Percentiles rank a stretch among this genome's conserved stretches.
Conservation (phyloP, 2,329 filamentous ascomycete species). For the Bertia moriformis region DNA sequence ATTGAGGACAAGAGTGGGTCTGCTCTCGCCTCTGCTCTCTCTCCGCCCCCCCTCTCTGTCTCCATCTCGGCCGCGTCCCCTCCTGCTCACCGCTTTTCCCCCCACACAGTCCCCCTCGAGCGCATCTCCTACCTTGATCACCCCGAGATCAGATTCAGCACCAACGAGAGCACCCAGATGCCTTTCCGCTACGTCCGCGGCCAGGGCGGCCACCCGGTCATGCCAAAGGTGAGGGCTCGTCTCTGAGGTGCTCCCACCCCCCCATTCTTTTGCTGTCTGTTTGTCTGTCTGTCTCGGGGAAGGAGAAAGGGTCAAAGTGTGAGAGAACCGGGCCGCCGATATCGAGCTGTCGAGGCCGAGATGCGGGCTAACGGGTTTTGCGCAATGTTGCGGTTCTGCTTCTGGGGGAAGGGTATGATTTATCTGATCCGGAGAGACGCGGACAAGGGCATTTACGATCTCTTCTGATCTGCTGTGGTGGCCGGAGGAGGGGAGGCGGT, state of each 20-base stretch:
- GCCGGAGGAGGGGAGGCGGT: no score
- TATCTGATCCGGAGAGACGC: slow-evolving; percentile 87
- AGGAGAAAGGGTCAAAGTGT: not conserved
- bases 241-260: no score
- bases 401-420: slow-evolving; percentile 62
- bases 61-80: not conserved
- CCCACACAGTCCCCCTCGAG: slow-evolving; percentile 59
- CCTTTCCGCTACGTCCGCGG: slow-evolving; percentile 88
- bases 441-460: slow-evolving; percentile 77
- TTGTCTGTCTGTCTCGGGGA: slow-evolving; percentile 1
- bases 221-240: slow-evolving; percentile 62
- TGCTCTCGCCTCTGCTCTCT: slow-evolving; percentile 1
- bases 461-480: no score
- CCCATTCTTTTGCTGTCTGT: no score
- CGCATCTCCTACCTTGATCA: slow-evolving; percentile 73
- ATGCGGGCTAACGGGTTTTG: not conserved
- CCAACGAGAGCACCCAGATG: slow-evolving; percentile 92
- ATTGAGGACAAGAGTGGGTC: slow-evolving; percentile 65
- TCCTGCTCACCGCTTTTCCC: no score
- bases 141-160: slow-evolving; percentile 77
- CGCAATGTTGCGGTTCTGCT: no score
- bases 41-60: no score
- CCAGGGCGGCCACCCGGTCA: slow-evolving; percentile 63
- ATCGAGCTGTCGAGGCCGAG: not conserved
- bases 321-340: not conserved